phyloP scores from a whole-genome alignment of 345 rosid genomes.

The Salix caprea region DNA sequence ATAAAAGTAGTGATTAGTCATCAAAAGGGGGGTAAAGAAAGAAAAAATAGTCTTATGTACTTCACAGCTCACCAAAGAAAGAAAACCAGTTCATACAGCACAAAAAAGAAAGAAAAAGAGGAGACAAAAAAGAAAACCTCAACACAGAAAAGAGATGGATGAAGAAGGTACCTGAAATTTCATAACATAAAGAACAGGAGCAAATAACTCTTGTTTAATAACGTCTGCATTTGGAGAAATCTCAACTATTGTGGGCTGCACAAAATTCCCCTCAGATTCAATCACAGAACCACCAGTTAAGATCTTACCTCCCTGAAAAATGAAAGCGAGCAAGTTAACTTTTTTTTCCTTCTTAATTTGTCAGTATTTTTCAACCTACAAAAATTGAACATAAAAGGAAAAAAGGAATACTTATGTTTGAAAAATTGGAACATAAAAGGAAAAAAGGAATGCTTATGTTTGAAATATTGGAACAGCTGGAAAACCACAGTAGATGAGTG shows the following conservation, averaged over 20 bases:
- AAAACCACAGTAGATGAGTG: background rate
- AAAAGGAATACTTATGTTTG: too few relatives aligned
- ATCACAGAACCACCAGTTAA: slow-evolving; percentile 69
- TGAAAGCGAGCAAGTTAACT: background rate
- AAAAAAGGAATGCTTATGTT: background rate
- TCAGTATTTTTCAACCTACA: background rate
- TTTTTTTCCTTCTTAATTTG: background rate
- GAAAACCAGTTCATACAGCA: background rate
- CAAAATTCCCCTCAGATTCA: slow-evolving; percentile 80
- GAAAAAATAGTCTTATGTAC: background rate
- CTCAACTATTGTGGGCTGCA: slow-evolving; percentile 91
- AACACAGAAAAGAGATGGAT: background rate
- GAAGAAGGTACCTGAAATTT: slow-evolving; percentile 67
- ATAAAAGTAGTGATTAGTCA: background rate
- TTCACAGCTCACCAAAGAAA: background rate
- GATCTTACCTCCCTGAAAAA: slow-evolving; percentile 79
- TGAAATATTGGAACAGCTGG: background rate
- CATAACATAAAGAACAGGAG: slow-evolving; percentile 81
- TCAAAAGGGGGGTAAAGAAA: background rate
- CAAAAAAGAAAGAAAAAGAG: background rate
- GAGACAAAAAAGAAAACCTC: background rate
- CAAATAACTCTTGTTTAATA: slow-evolving; percentile 91
- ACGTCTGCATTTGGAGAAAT: slow-evolving; percentile 59
- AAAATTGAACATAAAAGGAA: background rate
- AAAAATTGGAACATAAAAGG: background rate